These are phyloP conservation scores for Gracilaria domingensis DNA, from an alignment of 23 red algal species.

Conservation along the genomic window DNA sequence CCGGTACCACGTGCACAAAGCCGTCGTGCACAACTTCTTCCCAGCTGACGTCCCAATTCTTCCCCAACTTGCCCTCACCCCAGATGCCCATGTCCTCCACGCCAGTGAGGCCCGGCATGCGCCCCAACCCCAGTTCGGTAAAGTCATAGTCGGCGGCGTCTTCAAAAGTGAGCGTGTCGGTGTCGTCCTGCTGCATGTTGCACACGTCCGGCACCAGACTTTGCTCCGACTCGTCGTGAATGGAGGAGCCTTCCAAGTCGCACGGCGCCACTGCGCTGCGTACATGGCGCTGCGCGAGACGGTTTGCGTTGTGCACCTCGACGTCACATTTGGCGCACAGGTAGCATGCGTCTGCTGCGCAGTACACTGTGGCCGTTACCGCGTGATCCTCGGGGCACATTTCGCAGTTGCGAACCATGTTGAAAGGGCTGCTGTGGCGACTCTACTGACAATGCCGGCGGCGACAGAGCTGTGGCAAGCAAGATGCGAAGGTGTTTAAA, in stretches of 20 bases:
- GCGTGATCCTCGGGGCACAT: constrained; percentile 58
- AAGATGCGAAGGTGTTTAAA: neutral
- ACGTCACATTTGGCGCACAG: constrained; percentile 60
- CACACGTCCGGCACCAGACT: neutral
- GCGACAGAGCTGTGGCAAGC: no score
- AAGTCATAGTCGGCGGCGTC: constrained; percentile 72
- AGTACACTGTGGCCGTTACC: constrained; percentile 45
- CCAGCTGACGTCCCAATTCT: constrained; percentile 65
- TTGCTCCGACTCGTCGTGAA: constrained; percentile 59
- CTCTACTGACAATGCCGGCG: no score
- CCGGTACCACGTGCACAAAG: constrained; percentile 70
- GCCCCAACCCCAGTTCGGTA: constrained; percentile 26
- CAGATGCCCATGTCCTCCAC: constrained; percentile 47
- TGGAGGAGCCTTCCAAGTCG: constrained; percentile 49
- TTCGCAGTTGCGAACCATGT: constrained; percentile 76
- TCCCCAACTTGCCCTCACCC: constrained; percentile 26
- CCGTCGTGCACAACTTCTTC: constrained; percentile 64
- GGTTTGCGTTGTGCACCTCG: constrained; percentile 63
- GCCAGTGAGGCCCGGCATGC: constrained; percentile 52
- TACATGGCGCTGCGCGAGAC: constrained; percentile 58
- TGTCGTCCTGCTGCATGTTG: constrained; percentile 2
- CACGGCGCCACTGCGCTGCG: constrained; percentile 19
- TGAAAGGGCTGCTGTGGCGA: no score
- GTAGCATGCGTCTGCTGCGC: constrained; percentile 64
- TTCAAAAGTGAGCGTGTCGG: constrained; percentile 45